Evolutionary conservation across 495 filamentous ascomycete genomes (phyloP).

Genomic region (Penicillium herquei): DNA sequence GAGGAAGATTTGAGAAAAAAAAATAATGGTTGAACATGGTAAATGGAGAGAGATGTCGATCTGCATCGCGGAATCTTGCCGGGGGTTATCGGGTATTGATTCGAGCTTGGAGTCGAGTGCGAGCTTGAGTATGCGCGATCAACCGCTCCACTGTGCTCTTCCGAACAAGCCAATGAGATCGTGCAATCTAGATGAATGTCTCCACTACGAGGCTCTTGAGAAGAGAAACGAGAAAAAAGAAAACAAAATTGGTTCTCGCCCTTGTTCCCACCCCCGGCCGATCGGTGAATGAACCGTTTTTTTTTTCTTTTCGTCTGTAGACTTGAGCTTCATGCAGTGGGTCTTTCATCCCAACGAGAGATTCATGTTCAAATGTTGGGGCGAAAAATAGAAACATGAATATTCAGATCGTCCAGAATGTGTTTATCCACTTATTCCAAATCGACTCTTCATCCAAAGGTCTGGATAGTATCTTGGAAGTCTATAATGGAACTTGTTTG

Average conservation of each 20-base stretch:
- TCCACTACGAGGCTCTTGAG: constrained; percentile 19
- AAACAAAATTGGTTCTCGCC: background rate
- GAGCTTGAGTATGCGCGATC: background rate
- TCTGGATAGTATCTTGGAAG: background rate
- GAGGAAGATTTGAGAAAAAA: too few relatives aligned
- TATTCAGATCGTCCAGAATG: background rate
- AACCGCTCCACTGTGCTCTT: background rate
- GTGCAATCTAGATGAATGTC: background rate
- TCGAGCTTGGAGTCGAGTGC: background rate
- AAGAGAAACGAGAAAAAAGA: background rate
- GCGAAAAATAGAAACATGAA: background rate
- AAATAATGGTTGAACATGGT: too few relatives aligned
- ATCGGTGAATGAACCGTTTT: constrained; percentile 11
- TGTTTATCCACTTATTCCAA: background rate
- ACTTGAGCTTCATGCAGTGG: too few relatives aligned
- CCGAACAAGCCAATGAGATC: background rate
- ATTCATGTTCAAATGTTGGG: too few relatives aligned
- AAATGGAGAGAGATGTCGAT: too few relatives aligned
- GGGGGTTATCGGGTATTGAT: background rate
- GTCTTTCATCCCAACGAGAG: too few relatives aligned
- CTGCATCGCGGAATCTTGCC: background rate
- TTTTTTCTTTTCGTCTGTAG: too few relatives aligned
- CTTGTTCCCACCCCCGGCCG: constrained; percentile 9
- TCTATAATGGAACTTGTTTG: background rate
- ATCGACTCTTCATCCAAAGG: background rate